A percentile compares a stretch with the other conserved stretches of the same genome.
phyloP scores from a whole-genome alignment of 257 asterid species.

The Orobanche coerulescens region DNA sequence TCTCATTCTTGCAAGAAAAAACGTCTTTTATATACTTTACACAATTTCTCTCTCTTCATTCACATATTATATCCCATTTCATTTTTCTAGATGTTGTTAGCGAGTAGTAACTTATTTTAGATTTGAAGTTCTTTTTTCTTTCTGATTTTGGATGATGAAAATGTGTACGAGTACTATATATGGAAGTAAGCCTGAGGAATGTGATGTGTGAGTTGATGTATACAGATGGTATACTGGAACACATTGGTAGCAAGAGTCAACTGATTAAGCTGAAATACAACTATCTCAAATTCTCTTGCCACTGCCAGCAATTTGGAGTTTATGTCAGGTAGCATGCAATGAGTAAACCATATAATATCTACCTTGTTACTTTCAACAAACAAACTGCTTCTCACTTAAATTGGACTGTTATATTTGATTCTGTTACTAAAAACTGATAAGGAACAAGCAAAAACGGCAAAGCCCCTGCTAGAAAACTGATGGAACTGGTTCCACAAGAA shows the following conservation, averaged over 20 bases:
- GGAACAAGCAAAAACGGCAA: no score
- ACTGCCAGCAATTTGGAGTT: conserved; percentile 66
- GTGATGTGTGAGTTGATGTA: conserved; percentile 20
- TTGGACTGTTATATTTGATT: conserved; percentile 11
- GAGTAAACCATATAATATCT: conserved; percentile 11
- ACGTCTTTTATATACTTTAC: neutral
- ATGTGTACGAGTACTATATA: conserved; percentile 5
- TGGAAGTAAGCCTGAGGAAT: neutral
- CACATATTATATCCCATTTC: no score
- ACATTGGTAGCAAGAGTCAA: conserved; percentile 38
- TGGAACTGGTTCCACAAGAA: no score
- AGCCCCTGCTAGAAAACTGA: no score
- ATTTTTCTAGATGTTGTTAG: no score
- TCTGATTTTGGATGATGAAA: conserved; percentile 4
- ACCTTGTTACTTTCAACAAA: conserved; percentile 7
- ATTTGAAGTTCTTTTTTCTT: neutral
- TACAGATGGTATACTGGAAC: conserved; percentile 52
- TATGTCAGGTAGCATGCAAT: conserved; percentile 54
- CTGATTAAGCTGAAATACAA: conserved; percentile 21
- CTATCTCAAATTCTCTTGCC: conserved; percentile 57
- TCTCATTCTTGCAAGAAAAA: conserved; percentile 1
- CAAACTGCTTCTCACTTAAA: neutral
- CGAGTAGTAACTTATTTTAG: neutral
- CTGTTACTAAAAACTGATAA: conserved; percentile 7
- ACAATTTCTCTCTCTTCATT: neutral